Evolutionary conservation across 2,329 filamentous ascomycete genomes (phyloP), one percentile per base, ranked within the genome.

Genomic region (Hypoxylon rubiginosum): DNA sequence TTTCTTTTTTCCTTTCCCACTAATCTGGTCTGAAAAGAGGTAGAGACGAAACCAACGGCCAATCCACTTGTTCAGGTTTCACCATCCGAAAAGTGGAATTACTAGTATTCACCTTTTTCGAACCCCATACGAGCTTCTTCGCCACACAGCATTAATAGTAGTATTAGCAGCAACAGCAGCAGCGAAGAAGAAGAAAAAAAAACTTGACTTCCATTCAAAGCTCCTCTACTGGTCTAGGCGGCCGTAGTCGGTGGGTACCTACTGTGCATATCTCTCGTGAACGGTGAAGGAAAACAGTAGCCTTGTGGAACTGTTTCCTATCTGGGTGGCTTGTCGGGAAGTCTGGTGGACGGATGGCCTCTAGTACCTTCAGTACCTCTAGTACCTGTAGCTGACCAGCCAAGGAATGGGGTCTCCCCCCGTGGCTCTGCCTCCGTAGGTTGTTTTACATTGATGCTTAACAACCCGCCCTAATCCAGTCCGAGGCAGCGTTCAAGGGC

Each of bases 381-480:
- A 11, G 39, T 43, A 17, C 17, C 39, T 43, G n/a, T 28, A 39
- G 48, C 56, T 52, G 55, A 30, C 55, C 46, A 59, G 67, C 64
- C 63, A 65, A 67, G 63, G 60, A 63, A 64, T 56, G 60, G 61
- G 43, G 56, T 39, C 63, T 64, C 67, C 66, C 67, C 64, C 67
- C 64, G 69, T 69, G 71, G 64, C 71, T 71, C 65, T 72, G 71
- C 71, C 73, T 76, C 75, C 73, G 72, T 77, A 75, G 75, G 65
- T 56, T 77, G 76, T 78, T 78, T 78, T 77, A 77, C 74, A 76
- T 78, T 78, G 74, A 78, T 74, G 72, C 72, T 74, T 71, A 71
- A 60, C 68, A 67, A 62, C 50, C 66, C 59, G 58, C 50, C 56
- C 51, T 56, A 55, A 62, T 24, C 30, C 62, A 55, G 51, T 64